These are phyloP conservation scores for Boletus pseudopeckii DNA, from an alignment of 768 basidiomycete genomes.

Conservation along the genomic window DNA sequence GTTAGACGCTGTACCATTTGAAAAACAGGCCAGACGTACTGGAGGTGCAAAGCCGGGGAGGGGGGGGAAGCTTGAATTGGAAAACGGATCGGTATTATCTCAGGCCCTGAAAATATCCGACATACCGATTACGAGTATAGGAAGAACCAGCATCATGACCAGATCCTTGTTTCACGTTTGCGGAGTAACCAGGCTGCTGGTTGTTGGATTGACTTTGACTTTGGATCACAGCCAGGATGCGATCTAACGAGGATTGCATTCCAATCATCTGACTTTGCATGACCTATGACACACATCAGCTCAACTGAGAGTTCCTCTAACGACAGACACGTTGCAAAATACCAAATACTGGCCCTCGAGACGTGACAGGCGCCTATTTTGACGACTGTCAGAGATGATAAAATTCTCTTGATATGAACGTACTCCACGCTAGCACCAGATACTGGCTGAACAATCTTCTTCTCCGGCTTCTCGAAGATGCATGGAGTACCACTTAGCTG, in stretches of 20 bases:
- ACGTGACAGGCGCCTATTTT: constrained; percentile 67
- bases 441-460: constrained; percentile 64
- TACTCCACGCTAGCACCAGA: constrained; percentile 73
- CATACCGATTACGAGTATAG: constrained; percentile 33
- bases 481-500: constrained; percentile 77
- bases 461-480: constrained; percentile 89
- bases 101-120: constrained; percentile 23
- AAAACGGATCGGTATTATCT: constrained; percentile 28
- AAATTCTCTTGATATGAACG: constrained; percentile 26
- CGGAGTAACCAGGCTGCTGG: constrained; percentile 27
- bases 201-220: constrained; percentile 33
- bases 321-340: constrained; percentile 12
- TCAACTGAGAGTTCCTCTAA: not conserved
- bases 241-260: constrained; percentile 85
- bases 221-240: constrained; percentile 71
- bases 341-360: constrained; percentile 86
- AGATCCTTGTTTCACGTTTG: constrained; percentile 17
- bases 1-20: constrained; percentile 16
- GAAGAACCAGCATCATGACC: constrained; percentile 24
- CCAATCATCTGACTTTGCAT: constrained; percentile 95
- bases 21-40: constrained; percentile 41
- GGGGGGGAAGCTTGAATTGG: constrained; percentile 63
- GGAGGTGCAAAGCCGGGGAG: constrained; percentile 91
- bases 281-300: constrained; percentile 43
- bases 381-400: constrained; percentile 18